phyloP scores from a whole-genome alignment of 2,329 filamentous ascomycete species.

The Zalaria sp. region DNA sequence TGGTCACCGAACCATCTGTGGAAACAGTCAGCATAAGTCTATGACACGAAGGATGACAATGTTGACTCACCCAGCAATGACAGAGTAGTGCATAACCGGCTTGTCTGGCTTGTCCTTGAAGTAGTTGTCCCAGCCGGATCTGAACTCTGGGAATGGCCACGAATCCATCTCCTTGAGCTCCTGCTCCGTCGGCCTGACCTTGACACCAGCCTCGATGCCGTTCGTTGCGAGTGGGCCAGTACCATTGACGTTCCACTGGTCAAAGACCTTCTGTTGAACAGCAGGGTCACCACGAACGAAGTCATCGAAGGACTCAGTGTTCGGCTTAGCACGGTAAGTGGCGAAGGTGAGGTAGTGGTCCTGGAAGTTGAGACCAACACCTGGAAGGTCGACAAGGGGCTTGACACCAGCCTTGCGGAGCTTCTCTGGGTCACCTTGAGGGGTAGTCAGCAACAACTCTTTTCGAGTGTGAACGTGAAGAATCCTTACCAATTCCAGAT shows the following conservation, averaged over 20 bases:
- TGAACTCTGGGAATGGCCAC: conserved; percentile 65
- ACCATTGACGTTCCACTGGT: conserved; percentile 67
- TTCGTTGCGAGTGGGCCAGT: conserved; percentile 67
- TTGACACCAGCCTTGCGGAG: conserved; percentile 54
- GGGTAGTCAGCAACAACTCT: background rate
- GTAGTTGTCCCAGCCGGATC: conserved; percentile 63
- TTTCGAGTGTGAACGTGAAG: background rate
- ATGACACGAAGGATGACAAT: conserved; percentile 4
- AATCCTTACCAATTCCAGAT: conserved; percentile 45
- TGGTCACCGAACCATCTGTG: conserved; percentile 24
- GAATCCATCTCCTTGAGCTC: conserved; percentile 55
- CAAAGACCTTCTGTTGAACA: conserved; percentile 57
- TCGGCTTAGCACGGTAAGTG: conserved; percentile 57
- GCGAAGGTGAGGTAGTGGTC: conserved; percentile 63
- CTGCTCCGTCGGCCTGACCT: conserved; percentile 55
- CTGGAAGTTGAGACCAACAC: conserved; percentile 64
- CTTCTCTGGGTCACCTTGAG: conserved; percentile 49
- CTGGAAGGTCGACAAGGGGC: conserved; percentile 55
- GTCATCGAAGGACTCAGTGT: conserved; percentile 67
- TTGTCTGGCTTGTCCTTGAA: conserved; percentile 78
- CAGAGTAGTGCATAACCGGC: conserved; percentile 73
- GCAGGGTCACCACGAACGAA: conserved; percentile 62
- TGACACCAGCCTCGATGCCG: conserved; percentile 67
- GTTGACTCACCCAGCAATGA: conserved; percentile 48
- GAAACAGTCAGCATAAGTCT: background rate